Percentiles rank a stretch among this genome's conserved stretches.
Conservation (phyloP, 2,329 filamentous ascomycete species). For the Nemania abortiva region DNA sequence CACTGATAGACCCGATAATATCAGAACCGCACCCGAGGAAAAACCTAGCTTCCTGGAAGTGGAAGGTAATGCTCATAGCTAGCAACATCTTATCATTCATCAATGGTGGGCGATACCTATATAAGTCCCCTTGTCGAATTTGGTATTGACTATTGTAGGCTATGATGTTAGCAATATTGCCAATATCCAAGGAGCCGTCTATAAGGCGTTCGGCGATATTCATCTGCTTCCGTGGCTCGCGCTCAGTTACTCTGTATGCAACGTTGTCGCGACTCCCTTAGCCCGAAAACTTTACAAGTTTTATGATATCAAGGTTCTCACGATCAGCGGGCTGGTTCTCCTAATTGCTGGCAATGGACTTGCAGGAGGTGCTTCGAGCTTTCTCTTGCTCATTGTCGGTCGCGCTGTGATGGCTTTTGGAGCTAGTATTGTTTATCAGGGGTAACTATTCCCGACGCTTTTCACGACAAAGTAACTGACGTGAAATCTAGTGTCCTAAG, state of each 20-base stretch:
- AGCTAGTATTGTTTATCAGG: slow-evolving; percentile 50
- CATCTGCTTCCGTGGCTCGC: slow-evolving; percentile 57
- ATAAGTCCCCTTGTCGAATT: background rate
- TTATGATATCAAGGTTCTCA: slow-evolving; percentile 51
- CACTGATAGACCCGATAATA: slow-evolving; percentile 26
- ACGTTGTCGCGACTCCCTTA: slow-evolving; percentile 52
- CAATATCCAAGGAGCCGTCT: slow-evolving; percentile 69
- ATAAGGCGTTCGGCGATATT: slow-evolving; percentile 60
- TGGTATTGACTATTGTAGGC: slow-evolving; percentile 45
- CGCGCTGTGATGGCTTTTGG: slow-evolving; percentile 53
- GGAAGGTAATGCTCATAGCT: slow-evolving; percentile 40
- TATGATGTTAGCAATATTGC: slow-evolving; percentile 62
- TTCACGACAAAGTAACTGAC: slow-evolving; percentile 9
- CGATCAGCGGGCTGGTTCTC: slow-evolving; percentile 45
- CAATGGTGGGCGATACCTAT: slow-evolving; percentile 40
- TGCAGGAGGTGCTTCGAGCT: slow-evolving; percentile 49
- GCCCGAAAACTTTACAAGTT: slow-evolving; percentile 52
- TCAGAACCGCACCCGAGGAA: slow-evolving; percentile 36
- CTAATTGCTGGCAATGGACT: slow-evolving; percentile 43
- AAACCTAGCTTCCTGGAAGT: slow-evolving; percentile 41
- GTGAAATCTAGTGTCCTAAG: slow-evolving; percentile 33
- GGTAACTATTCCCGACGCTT: slow-evolving; percentile 39
- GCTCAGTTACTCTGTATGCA: slow-evolving; percentile 53
- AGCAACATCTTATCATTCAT: slow-evolving; percentile 42
- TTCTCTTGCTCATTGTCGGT: slow-evolving; percentile 52